phyloP scores from a whole-genome alignment of 2,329 filamentous ascomycete species.

The Colletotrichum magnum region DNA sequence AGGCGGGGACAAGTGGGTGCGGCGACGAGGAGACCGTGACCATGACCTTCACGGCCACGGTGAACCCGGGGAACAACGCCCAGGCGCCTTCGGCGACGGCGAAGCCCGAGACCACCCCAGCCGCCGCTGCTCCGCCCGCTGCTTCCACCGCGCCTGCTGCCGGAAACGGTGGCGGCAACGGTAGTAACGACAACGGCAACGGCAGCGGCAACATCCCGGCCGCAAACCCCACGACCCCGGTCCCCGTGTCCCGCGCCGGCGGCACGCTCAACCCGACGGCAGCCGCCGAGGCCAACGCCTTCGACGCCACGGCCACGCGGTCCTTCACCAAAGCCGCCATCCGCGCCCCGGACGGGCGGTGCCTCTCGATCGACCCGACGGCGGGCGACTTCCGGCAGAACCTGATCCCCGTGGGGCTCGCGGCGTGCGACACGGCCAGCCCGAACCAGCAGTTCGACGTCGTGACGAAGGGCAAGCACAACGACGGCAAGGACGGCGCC shows the following conservation, averaged over 20 bases:
- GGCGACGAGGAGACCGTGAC: slow-evolving; percentile 18
- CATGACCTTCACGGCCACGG: slow-evolving; percentile 25
- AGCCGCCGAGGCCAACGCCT: slow-evolving; percentile 62
- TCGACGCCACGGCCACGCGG: slow-evolving; percentile 62
- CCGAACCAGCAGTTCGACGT: slow-evolving; percentile 66
- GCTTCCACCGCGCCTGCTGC: slow-evolving; percentile 8
- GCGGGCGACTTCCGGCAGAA: slow-evolving; percentile 69
- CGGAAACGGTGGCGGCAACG: slow-evolving; percentile 15
- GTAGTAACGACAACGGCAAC: slow-evolving; percentile 12
- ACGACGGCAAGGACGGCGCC: slow-evolving; percentile 56
- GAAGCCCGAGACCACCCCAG: slow-evolving; percentile 10
- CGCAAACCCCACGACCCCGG: slow-evolving; percentile 57
- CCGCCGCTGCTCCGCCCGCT: slow-evolving; percentile 1
- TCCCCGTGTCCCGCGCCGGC: slow-evolving; percentile 66
- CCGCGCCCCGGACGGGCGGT: slow-evolving; percentile 62
- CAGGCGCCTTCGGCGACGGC: slow-evolving; percentile 12
- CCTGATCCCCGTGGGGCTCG: slow-evolving; percentile 63
- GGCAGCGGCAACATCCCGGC: slow-evolving; percentile 43
- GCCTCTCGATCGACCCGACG: slow-evolving; percentile 65
- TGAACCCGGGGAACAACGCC: slow-evolving; percentile 12
- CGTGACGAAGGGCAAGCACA: slow-evolving; percentile 64
- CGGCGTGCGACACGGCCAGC: slow-evolving; percentile 57
- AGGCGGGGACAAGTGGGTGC: neutral
- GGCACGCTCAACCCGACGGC: slow-evolving; percentile 64
- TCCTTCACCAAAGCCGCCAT: slow-evolving; percentile 62